Conservation (phyloP, 192 early-diverging fungal species). For the Backusella australiensis region DNA sequence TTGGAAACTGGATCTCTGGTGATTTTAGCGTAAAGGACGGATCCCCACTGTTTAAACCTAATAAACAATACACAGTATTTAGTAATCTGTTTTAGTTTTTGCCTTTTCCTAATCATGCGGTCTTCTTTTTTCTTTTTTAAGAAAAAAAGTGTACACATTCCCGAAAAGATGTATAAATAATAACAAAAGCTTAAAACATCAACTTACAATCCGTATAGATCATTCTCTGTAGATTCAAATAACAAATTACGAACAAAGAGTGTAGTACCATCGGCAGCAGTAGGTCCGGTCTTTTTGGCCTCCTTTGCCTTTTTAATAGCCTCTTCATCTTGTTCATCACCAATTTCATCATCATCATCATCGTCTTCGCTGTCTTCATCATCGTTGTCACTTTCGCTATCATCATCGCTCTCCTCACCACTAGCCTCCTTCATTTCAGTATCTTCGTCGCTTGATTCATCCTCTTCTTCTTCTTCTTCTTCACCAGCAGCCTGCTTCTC, state of each 20-base stretch:
- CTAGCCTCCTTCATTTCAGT: conserved; percentile 34
- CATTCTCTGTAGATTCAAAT: conserved; percentile 87
- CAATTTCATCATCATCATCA: conserved; percentile 15
- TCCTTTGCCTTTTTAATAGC: conserved; percentile 37
- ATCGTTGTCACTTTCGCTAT: conserved; percentile 43
- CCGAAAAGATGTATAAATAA: not conserved
- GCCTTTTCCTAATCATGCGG: not conserved
- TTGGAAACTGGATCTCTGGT: conserved; percentile 84
- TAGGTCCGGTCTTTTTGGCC: conserved; percentile 33
- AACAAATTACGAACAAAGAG: conserved; percentile 92
- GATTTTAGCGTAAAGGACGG: conserved; percentile 77
- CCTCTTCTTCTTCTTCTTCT: conserved; percentile 30
- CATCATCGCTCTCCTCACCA: conserved; percentile 41
- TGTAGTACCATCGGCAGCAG: conserved; percentile 64
- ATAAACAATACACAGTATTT: not conserved
- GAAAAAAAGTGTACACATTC: not conserved
- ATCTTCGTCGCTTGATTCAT: conserved; percentile 34
- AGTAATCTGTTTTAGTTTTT: not conserved
- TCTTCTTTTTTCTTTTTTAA: not conserved
- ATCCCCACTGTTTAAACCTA: conserved; percentile 71
- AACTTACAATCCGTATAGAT: conserved; percentile 53
- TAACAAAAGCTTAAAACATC: not conserved
- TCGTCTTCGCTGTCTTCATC: conserved; percentile 42
- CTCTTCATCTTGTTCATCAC: conserved; percentile 37
- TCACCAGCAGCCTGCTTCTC: conserved; percentile 42